Conservation (phyloP, 2,329 filamentous ascomycete genomes). For the Simplicillium sp. region DNA sequence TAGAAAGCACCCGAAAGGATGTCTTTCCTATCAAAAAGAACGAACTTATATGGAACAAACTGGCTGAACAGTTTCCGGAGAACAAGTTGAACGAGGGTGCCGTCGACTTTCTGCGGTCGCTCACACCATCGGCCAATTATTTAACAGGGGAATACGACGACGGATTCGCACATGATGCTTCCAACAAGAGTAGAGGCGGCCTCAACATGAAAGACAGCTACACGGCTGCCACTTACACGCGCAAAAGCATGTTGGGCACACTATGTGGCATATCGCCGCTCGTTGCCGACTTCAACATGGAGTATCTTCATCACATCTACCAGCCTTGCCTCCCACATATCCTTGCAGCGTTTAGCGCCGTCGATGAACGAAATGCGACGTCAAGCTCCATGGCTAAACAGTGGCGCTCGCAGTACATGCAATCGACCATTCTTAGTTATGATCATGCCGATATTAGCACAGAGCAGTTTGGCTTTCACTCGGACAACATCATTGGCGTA, state of each 20-base stretch:
- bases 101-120: slow-evolving; percentile 14
- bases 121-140: slow-evolving; percentile 22
- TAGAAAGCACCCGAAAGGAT: slow-evolving; percentile 35
- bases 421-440: slow-evolving; percentile 22
- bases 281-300: slow-evolving; percentile 30
- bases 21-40: slow-evolving; percentile 33
- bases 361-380: slow-evolving; percentile 4
- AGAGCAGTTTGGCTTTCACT: slow-evolving; percentile 18
- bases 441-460: slow-evolving; percentile 23
- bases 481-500: slow-evolving; percentile 15
- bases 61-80: slow-evolving; percentile 19
- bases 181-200: slow-evolving; percentile 20
- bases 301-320: slow-evolving; percentile 30
- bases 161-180: slow-evolving; percentile 15
- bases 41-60: slow-evolving; percentile 25
- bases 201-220: slow-evolving; percentile 29
- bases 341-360: slow-evolving; percentile 21
- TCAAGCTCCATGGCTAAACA: slow-evolving; percentile 3
- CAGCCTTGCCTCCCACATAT: slow-evolving; percentile 33
- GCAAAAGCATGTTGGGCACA: slow-evolving; percentile 32
- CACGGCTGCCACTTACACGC: slow-evolving; percentile 31
- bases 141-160: slow-evolving; percentile 26
- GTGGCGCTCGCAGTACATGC: slow-evolving; percentile 23
- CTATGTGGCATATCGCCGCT: slow-evolving; percentile 31
- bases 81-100: slow-evolving; percentile 21